Base-by-base conservation (phyloP, 352 stramenopile genomes). In the Phytophthora kernoviae region DNA sequence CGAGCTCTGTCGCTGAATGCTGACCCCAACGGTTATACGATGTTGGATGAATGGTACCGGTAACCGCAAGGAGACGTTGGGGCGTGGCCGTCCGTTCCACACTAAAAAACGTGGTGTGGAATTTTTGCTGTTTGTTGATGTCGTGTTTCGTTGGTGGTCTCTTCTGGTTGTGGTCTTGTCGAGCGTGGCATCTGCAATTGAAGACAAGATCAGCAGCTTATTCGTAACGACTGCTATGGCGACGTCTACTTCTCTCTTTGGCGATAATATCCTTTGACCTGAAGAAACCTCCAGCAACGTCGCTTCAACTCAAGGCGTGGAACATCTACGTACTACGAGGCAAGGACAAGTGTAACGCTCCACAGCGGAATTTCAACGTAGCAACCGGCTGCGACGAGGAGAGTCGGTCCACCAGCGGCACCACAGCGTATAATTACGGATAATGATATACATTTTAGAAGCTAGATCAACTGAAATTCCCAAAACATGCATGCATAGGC, bases 371-470 rank as follows among this genome's bases (percentile, higher is more conserved):
- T 32, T 49, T 20, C 11, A 40, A 17, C 42, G 21, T 41, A 9
- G 36, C 36, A 20, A 15, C 12, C n/a, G 12, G 12, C 12, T 18
- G 36, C 36, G 36, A 41, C 36, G 12, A 46, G 40, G 1, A 55
- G 49, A 67, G 54, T 57, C 52, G 47, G 39, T 62, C 27, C 39
- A 46, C 60, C 52, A 39, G 41, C 34, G 17, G 49, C 43, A 60
- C 44, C 57, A 2, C 48, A 14, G 49, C 63, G 54, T 64, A 68
- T 4, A 30, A 30, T 30, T 30, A 30, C 24, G 24, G 24, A 30
- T 30, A 30, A 3, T 7, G 24, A 3, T 30, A 30, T 30, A 30
- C 24, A 6, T 6, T n/a, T n/a, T n/a, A n/a, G 24, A 7, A 6
- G 24, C 24, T 30, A 6, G 6, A 7, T 30, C 6, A 30, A 30